phyloP scores from a whole-genome alignment of 2,329 filamentous ascomycete genomes.

The Onygenales sp. region DNA sequence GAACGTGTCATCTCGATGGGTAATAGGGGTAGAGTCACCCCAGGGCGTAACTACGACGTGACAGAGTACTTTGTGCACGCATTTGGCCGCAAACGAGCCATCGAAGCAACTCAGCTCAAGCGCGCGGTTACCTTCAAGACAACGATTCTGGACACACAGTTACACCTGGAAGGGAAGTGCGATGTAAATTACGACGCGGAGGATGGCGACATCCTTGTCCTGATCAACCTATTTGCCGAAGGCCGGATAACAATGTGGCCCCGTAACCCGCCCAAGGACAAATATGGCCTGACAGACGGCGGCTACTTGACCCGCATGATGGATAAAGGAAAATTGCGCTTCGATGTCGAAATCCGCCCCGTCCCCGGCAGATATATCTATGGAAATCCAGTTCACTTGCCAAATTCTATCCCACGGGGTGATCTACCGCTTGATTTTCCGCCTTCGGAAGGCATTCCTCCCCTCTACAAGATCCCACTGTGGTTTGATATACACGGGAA shows the following conservation, averaged over 20 bases:
- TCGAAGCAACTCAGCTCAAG: constrained; percentile 31
- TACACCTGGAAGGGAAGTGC: constrained; percentile 22
- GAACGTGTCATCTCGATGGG: constrained; percentile 30
- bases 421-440: constrained; percentile 7
- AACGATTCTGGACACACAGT: constrained; percentile 29
- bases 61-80: constrained; percentile 31
- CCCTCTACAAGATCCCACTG: constrained; percentile 29
- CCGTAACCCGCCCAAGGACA: constrained; percentile 31
- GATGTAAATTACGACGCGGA: constrained; percentile 27
- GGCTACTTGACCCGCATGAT: constrained; percentile 39
- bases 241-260: constrained; percentile 28
- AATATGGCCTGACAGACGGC: constrained; percentile 38
- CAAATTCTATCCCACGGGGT: constrained; percentile 20
- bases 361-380: constrained; percentile 26
- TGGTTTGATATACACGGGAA: constrained; percentile 41
- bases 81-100: constrained; percentile 30
- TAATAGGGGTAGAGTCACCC: constrained; percentile 29
- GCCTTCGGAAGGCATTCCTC: not conserved
- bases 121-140: constrained; percentile 35
- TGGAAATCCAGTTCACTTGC: constrained; percentile 27
- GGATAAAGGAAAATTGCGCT: constrained; percentile 34
- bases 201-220: constrained; percentile 34
- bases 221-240: constrained; percentile 32
- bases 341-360: constrained; percentile 31
- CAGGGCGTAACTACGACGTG: constrained; percentile 36